A percentile compares a stretch with the other conserved stretches of the same genome.
phyloP scores from a whole-genome alignment of 305 asterid genomes.

The Striga hermonthica region DNA sequence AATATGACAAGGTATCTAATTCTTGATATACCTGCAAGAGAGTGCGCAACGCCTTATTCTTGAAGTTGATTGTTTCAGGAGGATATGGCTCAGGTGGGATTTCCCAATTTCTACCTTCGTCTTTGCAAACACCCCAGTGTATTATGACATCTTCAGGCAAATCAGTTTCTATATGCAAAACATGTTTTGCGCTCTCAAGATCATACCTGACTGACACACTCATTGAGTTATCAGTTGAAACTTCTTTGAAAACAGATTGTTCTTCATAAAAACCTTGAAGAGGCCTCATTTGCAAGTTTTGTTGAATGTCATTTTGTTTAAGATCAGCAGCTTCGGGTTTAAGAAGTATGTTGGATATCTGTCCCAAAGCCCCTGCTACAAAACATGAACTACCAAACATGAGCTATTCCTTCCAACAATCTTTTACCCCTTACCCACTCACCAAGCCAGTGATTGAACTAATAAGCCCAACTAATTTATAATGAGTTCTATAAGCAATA shows the following conservation, averaged over 20 bases:
- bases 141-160: slow-evolving; percentile 74
- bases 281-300: slow-evolving; percentile 36
- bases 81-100: slow-evolving; percentile 84
- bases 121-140: slow-evolving; percentile 92
- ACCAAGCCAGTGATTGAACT: slow-evolving; percentile 16
- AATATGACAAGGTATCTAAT: background rate
- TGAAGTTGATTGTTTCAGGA: slow-evolving; percentile 59
- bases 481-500: background rate
- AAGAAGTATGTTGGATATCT: slow-evolving; percentile 54
- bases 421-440: slow-evolving; percentile 13
- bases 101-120: slow-evolving; percentile 62
- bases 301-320: slow-evolving; percentile 37
- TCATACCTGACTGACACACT: slow-evolving; percentile 57
- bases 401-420: background rate
- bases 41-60: slow-evolving; percentile 81
- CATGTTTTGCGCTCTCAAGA: slow-evolving; percentile 47
- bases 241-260: slow-evolving; percentile 56
- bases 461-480: slow-evolving; percentile 15
- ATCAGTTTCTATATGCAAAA: slow-evolving; percentile 75
- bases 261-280: slow-evolving; percentile 78
- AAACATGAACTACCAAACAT: slow-evolving; percentile 27
- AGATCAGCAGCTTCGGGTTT: slow-evolving; percentile 46
- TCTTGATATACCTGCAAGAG: slow-evolving; percentile 54
- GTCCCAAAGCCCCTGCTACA: slow-evolving; percentile 57
- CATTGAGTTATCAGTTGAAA: slow-evolving; percentile 44